Evolutionary conservation across 225 moss, liverwort and hornwort species (phyloP).

Genomic region (Rhytidiadelphus loreus): DNA sequence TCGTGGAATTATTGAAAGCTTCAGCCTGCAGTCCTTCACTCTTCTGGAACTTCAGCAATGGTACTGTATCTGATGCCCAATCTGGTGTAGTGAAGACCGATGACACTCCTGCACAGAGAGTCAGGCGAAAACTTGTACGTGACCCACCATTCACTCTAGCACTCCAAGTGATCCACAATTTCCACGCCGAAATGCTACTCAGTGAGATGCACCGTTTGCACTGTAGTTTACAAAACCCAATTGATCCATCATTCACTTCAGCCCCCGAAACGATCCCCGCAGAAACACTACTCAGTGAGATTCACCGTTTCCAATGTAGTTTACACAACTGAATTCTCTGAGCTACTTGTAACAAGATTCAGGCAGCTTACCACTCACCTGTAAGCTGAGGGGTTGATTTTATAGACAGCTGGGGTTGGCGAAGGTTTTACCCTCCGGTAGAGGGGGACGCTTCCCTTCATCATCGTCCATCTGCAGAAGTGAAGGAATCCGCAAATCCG

Average conservation of each 20-base stretch:
- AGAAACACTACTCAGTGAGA: background rate
- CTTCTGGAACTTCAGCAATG: background rate
- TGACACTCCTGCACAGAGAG: background rate
- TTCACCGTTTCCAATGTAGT: background rate
- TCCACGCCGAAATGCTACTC: background rate
- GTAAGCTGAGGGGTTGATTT: background rate
- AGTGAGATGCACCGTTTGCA: background rate
- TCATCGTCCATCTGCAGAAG: constrained; percentile 23
- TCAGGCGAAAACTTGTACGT: background rate
- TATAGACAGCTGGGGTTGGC: background rate
- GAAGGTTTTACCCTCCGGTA: too few relatives aligned
- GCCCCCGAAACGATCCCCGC: background rate
- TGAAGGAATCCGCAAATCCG: constrained; percentile 24
- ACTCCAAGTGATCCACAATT: background rate
- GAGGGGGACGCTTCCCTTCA: background rate
- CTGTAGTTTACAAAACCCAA: background rate
- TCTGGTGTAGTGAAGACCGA: background rate
- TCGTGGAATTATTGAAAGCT: background rate
- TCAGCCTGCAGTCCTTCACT: background rate
- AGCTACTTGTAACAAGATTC: background rate
- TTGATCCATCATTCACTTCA: background rate
- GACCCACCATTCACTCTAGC: background rate
- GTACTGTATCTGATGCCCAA: background rate
- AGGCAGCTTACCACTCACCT: background rate
- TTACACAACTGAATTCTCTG: background rate